Evolutionary conservation across 2,329 filamentous ascomycete genomes (phyloP).

Genomic region (Raffaelea albimanens): DNA sequence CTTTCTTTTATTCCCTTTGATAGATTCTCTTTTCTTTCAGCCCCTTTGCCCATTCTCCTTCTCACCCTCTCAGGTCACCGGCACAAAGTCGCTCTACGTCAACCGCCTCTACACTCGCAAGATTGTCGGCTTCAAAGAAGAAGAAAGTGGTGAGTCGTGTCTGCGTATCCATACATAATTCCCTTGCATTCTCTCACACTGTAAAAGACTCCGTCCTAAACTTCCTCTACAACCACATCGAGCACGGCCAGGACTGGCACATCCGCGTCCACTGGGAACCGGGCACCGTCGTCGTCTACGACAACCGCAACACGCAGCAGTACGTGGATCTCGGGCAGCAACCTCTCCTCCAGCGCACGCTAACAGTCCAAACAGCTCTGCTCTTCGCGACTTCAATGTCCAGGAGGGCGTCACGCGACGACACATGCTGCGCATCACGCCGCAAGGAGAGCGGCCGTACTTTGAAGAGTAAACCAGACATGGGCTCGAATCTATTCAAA

Average conservation of each 20-base stretch:
- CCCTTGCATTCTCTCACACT: no score
- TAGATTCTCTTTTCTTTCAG: no score
- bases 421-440: slow-evolving; percentile 21
- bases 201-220: slow-evolving; percentile 25
- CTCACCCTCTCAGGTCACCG: slow-evolving; percentile 19
- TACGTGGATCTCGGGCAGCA: slow-evolving; percentile 1
- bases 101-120: slow-evolving; percentile 51
- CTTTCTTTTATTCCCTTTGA: no score
- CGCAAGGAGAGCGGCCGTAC: slow-evolving; percentile 21
- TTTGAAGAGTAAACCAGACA: slow-evolving; percentile 1
- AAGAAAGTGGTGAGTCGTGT: slow-evolving; percentile 5
- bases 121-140: slow-evolving; percentile 72
- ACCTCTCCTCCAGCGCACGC: no score
- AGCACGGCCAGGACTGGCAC: slow-evolving; percentile 35
- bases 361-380: slow-evolving; percentile 11
- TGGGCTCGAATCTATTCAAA: no score
- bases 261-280: slow-evolving; percentile 36
- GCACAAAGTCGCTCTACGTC: slow-evolving; percentile 31
- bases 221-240: slow-evolving; percentile 34
- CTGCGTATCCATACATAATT: not conserved
- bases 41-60: no score
- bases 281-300: slow-evolving; percentile 33
- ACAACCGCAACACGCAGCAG: slow-evolving; percentile 17
- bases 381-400: slow-evolving; percentile 12
- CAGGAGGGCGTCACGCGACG: slow-evolving; percentile 11